These are phyloP conservation scores for Conringia planisiliqua DNA, from an alignment of 345 rosid genomes.

Conservation along the genomic window DNA sequence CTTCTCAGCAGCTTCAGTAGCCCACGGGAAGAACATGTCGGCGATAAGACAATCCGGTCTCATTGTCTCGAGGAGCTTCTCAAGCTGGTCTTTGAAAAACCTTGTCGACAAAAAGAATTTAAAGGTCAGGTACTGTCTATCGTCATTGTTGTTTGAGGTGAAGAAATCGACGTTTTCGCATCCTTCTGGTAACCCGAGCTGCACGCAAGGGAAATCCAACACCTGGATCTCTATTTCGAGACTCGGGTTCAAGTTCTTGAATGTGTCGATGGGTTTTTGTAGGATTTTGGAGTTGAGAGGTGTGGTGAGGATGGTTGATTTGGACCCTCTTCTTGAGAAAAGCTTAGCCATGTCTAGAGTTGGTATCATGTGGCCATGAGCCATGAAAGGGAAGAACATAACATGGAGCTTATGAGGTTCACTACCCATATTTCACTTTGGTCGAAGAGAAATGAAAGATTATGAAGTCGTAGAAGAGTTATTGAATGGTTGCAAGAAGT, in stretches of 20 bases:
- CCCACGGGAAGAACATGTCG: conserved; percentile 3
- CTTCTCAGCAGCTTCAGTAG: not conserved
- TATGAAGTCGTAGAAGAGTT: not conserved
- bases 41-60: not conserved
- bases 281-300: not conserved
- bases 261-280: not conserved
- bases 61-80: not conserved
- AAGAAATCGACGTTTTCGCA: not conserved
- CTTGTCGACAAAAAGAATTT: not conserved
- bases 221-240: not conserved
- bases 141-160: not conserved
- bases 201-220: not conserved
- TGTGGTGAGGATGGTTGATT: not conserved
- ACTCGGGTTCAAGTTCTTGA: not conserved
- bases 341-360: not conserved
- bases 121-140: not conserved
- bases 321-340: not conserved
- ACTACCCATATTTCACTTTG: not conserved
- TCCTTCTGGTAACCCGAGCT: not conserved
- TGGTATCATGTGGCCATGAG: conserved; percentile 2
- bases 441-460: not conserved
- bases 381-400: conserved; percentile 1
- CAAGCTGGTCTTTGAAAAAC: not conserved
- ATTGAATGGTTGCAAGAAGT: not conserved
- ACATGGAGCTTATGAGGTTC: not conserved